Evolutionary conservation across 2,329 filamentous ascomycete genomes (phyloP).

Genomic region (Diaporthe australafricana): DNA sequence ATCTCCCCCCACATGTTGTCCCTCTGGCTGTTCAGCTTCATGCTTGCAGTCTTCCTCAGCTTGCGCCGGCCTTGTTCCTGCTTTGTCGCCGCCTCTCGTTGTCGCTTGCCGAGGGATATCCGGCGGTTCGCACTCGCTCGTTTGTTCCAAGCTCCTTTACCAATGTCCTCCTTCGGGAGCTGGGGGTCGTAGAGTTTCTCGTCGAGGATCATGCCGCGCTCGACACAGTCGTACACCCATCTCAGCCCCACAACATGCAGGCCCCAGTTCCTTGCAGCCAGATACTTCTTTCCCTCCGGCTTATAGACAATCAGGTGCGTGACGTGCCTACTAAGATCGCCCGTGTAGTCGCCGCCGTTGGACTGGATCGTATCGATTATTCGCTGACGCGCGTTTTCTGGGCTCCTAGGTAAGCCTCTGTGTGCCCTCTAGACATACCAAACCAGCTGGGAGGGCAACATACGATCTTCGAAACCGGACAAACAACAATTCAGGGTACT

Average conservation of each 20-base stretch:
- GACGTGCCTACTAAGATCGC: constrained; percentile 86
- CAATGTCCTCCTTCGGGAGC: constrained; percentile 77
- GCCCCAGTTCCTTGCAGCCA: constrained; percentile 85
- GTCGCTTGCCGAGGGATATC: constrained; percentile 68
- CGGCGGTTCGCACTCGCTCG: constrained; percentile 55
- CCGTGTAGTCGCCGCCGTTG: constrained; percentile 86
- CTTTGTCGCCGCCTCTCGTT: constrained; percentile 59
- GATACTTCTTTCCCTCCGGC: constrained; percentile 89
- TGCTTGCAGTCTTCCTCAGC: constrained; percentile 87
- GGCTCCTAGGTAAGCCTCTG: constrained; percentile 28
- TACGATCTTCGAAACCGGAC: constrained; percentile 67
- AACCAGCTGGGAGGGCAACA: constrained; percentile 35
- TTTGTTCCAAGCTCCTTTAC: constrained; percentile 79
- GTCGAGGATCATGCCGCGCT: constrained; percentile 90
- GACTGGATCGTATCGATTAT: constrained; percentile 75
- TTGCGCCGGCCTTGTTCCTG: constrained; percentile 77
- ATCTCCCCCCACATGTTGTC: constrained; percentile 94
- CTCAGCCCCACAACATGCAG: constrained; percentile 83
- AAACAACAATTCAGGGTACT: constrained; percentile 63
- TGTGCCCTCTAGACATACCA: background rate
- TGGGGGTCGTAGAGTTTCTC: constrained; percentile 86
- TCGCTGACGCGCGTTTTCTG: constrained; percentile 73
- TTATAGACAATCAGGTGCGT: constrained; percentile 87
- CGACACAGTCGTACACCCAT: constrained; percentile 87
- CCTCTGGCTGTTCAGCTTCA: constrained; percentile 82